Evolutionary conservation across 768 basidiomycete species (phyloP), one percentile per base, ranked within the genome.

Genomic region (Mycena venus): DNA sequence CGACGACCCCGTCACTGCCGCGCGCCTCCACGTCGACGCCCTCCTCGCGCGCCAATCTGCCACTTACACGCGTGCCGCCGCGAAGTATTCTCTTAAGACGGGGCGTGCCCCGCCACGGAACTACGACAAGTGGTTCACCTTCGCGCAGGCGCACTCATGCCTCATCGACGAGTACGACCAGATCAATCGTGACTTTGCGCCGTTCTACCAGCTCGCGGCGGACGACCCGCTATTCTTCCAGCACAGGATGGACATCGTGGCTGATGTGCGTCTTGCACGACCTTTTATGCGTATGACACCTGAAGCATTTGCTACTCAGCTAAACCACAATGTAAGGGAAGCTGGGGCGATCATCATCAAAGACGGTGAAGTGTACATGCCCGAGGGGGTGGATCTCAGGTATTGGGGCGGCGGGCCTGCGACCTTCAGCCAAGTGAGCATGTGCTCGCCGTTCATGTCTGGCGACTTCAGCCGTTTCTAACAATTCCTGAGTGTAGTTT

Each of bases 121-220:
- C 31, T 70, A 63, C 53, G 60, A 68, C 68, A 70, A 63, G 38
- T 74, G 72, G 72, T 74, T 74, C 72, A 23, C 38, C 27, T 69
- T 68, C 31, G 72, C 72, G 19, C 29, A 55, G 44, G 53, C 21
- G 29, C 38, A 69, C 25, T 62, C 47, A 6, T 74, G 72, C 34
- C 60, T 74, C 38, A 63, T 74, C 58, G 72, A 74, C 67, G 72
- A 74, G 15, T 74, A 74, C 51, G 67, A 74, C 31, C 72, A 74
- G 40, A 68, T 74, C 23, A 10, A 40, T 4, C 58, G 67, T 32
- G 67, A 74, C 61, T 69, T 74, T 36, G 49, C 36, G 23, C 69
- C 69, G 44, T 70, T 61, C 27, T 70, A 70, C 21, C 29, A 61
- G 12, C 49, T 67, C 8, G 67, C 67, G 9, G 32, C 36, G 59